These are phyloP conservation scores for Dioszegia hungarica DNA, from an alignment of 768 basidiomycete species.

Conservation along the genomic window DNA sequence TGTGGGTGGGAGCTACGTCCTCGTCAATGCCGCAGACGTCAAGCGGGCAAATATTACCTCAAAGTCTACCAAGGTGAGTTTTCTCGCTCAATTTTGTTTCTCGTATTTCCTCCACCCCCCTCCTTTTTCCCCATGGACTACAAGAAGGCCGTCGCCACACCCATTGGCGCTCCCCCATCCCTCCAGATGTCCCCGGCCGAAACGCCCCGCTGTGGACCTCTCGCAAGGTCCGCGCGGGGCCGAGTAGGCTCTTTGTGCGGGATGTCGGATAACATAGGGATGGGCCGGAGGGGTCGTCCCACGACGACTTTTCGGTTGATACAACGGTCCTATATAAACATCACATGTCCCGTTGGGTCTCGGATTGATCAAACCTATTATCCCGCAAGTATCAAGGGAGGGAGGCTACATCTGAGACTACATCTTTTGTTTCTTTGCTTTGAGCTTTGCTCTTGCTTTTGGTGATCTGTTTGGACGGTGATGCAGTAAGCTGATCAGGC, in stretches of 20 bases:
- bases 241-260: conserved; percentile 2
- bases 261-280: neutral
- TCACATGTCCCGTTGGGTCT: neutral
- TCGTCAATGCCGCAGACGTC: conserved; percentile 65
- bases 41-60: conserved; percentile 41
- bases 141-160: conserved; percentile 88
- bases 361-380: conserved; percentile 66
- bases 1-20: conserved; percentile 82
- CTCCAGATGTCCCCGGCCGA: conserved; percentile 23
- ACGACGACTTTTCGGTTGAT: conserved; percentile 67
- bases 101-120: neutral
- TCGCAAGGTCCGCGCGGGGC: conserved; percentile 56
- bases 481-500: neutral
- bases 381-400: conserved; percentile 47
- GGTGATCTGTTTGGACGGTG: neutral
- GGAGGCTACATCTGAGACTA: conserved; percentile 89
- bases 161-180: conserved; percentile 60
- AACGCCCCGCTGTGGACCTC: conserved; percentile 55
- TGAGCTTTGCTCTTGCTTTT: neutral
- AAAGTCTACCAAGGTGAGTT: conserved; percentile 61
- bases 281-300: conserved; percentile 2
- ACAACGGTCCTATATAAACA: conserved; percentile 83
- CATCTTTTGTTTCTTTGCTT: conserved; percentile 51
- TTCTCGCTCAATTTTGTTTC: neutral
- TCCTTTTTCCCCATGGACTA: conserved; percentile 56